phyloP scores from a whole-genome alignment of 2,329 filamentous ascomycete species.

The Fusarium sp. region DNA sequence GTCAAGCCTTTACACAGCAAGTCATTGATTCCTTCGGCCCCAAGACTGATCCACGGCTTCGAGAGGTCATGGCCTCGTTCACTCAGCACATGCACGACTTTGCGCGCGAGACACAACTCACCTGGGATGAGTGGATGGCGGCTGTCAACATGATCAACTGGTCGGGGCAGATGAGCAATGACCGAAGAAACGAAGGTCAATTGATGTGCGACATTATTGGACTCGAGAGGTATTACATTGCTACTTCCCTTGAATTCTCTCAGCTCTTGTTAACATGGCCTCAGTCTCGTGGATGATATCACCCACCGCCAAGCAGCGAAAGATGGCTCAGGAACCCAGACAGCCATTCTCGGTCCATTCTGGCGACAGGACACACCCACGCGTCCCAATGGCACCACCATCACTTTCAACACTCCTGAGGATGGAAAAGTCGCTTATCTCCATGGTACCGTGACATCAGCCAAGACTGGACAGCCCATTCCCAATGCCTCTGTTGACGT shows the following conservation, averaged over 20 bases:
- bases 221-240: conserved; percentile 67
- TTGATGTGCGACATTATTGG: conserved; percentile 79
- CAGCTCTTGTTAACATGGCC: background rate
- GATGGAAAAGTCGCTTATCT: conserved; percentile 68
- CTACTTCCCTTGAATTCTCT: fast-evolving
- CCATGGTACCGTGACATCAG: conserved; percentile 69
- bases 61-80: conserved; percentile 73
- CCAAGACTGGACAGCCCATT: conserved; percentile 71
- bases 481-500: conserved; percentile 75
- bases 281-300: conserved; percentile 80
- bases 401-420: conserved; percentile 64
- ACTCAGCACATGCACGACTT: conserved; percentile 85
- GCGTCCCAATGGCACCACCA: conserved; percentile 75
- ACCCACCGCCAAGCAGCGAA: conserved; percentile 69
- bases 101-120: conserved; percentile 81
- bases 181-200: conserved; percentile 78
- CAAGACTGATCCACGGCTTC: conserved; percentile 73
- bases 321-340: conserved; percentile 68
- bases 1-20: conserved; percentile 72
- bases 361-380: conserved; percentile 79
- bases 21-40: conserved; percentile 81
- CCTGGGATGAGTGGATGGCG: conserved; percentile 81
- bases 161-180: conserved; percentile 75
- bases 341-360: conserved; percentile 86
- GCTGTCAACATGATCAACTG: conserved; percentile 69